Base-by-base conservation (phyloP, 2,329 filamentous ascomycete species). In the Colletotrichum kahawae region DNA sequence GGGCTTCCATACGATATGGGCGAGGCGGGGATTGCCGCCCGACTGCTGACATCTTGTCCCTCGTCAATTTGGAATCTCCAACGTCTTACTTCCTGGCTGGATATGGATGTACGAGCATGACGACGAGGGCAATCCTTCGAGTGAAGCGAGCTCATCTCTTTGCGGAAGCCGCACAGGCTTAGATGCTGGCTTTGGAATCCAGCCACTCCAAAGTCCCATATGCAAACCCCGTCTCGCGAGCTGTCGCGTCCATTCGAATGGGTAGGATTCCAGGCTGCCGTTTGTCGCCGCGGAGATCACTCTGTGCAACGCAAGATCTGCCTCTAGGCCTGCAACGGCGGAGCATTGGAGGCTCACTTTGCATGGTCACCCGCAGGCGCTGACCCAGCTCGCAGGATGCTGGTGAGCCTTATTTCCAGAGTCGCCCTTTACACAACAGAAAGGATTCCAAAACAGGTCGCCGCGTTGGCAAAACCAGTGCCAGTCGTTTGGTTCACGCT, bases 401-500 rank as follows among this genome's bases (percentile, higher is more conserved):
- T 51, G 5, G 56, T 31, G 13, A 60, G 31, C 54, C 56, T 51
- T 48, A 16, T 51, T 21, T 69, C 56, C 21, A 67, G 29, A 34
- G 57, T 8, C 34, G 60, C 60, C 31, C 60, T 60, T 66, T 34
- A 27, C 27, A 14, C 31, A 48, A 31, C 43, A 48, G 43, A 48
- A 48, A 48, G 43, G 43, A 48, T 48, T 7, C n/a, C n/a, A 16
- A 16, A n/a, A 43, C 21, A 24, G 36, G 10, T 60, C 12, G 54
- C 56, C 62, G 31, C 68, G 67, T 62, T 74, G 71, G 71, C 68
- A 65, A 38, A 5, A 38, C 36, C 60, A 67, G 31, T 71, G 60
- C 71, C 71, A 74, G 36, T 74, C 71, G 38, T 71, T 63, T 65
- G 71, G 68, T 56, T 71, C 54, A 62, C 68, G 62, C 68, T 71